Base-by-base conservation (phyloP, 192 early-diverging fungal genomes). In the Entomortierella parvispora region DNA sequence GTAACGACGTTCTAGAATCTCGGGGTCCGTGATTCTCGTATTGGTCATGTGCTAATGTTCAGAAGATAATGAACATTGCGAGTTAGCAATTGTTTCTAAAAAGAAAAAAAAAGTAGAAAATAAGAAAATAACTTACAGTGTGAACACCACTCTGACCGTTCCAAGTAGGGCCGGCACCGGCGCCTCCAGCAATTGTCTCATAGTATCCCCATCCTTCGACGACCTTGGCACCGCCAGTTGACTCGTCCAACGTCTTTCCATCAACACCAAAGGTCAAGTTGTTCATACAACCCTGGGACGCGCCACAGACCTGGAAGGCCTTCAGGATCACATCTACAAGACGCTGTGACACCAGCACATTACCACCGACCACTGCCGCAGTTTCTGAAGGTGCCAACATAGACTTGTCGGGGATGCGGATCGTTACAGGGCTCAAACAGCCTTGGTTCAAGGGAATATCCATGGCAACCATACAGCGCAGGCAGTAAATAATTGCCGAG, bases 361-460 rank as follows among this genome's bases (percentile, higher is more conserved):
- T 99, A 40, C 97, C 97, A 48, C 97, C 97, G 15, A 99, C 97
- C 1, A 99, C 97, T 0, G 97, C 97, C 4, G 94, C 92, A 5
- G 65, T 86, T 46, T 93, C 91, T 0, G 90, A 89, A 0, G 97
- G 97, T 26, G 81, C 81, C 22, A 99, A 82, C 33, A 99, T 74
- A 3, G 92, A 91, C n/a, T 83, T 81, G 10, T 86, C 69, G 2
- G 97, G 97, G 45, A 99, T 96, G 15, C 82, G 69, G 43, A 99
- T 88, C 18, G 54, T 71, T 34, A 99, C 89, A 0, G 97, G 96
- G 5, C 82, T 84, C n/a, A 99, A 81, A 45, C 95, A 96, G 28
- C 97, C 97, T 71, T 96, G 94, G 72, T 99, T 99, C 68, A 99
- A 82, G 2, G 97, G 97, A 52, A 99, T 95, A 59, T 98, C 94